phyloP scores from a whole-genome alignment of 1,284 basidiomycete species.

The Anthracocystis setariae region DNA sequence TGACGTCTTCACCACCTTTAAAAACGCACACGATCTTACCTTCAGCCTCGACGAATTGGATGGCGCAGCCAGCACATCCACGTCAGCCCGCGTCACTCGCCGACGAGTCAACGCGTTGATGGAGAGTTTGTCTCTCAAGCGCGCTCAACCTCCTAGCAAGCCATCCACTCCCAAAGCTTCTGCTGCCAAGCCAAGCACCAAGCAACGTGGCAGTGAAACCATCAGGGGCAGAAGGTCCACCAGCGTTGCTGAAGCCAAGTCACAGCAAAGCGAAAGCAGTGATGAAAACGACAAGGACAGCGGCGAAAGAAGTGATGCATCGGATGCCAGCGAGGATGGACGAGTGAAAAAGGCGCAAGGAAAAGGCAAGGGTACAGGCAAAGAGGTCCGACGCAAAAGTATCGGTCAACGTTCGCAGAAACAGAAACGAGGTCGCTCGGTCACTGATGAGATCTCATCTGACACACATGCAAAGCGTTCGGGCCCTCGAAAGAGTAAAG shows the following conservation, averaged over 20 bases:
- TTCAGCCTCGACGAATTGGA: constrained; percentile 30
- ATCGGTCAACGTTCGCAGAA: constrained; percentile 14
- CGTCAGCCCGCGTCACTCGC: constrained; percentile 44
- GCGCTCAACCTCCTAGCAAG: constrained; percentile 24
- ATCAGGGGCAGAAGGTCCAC: constrained; percentile 20
- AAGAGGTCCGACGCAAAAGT: neutral
- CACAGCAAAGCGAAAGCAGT: constrained; percentile 13
- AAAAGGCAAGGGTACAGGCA: constrained; percentile 10
- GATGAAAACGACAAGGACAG: constrained; percentile 14
- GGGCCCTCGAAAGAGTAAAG: constrained; percentile 35
- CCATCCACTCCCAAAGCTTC: constrained; percentile 19
- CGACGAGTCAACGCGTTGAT: constrained; percentile 44
- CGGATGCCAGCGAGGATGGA: constrained; percentile 3
- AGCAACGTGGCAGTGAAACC: constrained; percentile 2
- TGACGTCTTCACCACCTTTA: constrained; percentile 55
- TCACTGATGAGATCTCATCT: constrained; percentile 13
- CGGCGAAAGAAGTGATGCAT: constrained; percentile 9
- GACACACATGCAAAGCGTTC: constrained; percentile 20
- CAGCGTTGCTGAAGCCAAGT: constrained; percentile 15
- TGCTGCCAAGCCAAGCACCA: constrained; percentile 10
- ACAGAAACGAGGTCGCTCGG: constrained; percentile 12
- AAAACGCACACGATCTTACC: constrained; percentile 46
- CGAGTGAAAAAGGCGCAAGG: neutral
- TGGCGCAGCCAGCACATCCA: constrained; percentile 12
- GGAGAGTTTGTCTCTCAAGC: constrained; percentile 43